A percentile compares a stretch with the other conserved stretches of the same genome.
Conservation (phyloP, 1,284 basidiomycete genomes). For the Porodaedalea pini region DNA sequence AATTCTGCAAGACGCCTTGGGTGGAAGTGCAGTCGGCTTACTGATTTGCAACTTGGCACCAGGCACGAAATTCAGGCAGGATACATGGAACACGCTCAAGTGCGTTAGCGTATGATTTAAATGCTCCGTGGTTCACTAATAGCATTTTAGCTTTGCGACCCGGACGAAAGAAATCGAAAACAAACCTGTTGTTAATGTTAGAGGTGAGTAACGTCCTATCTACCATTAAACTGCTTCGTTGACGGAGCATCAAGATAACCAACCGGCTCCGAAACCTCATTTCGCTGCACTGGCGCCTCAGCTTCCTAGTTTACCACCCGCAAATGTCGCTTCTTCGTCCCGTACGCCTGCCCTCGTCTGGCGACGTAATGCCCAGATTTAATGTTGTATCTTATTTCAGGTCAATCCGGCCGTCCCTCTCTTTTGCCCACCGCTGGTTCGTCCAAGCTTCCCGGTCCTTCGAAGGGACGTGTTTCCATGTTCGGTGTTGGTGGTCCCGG, state of each 20-base stretch:
- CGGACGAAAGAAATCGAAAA: conserved; percentile 80
- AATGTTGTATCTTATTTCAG: conserved; percentile 17
- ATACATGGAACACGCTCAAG: conserved; percentile 83
- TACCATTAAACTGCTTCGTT: conserved; percentile 9
- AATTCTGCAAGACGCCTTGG: conserved; percentile 80
- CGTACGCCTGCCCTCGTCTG: background rate
- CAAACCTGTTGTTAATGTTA: conserved; percentile 68
- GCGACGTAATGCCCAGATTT: background rate
- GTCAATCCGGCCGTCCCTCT: conserved; percentile 23
- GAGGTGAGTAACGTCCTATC: conserved; percentile 43
- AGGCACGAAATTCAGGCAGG: conserved; percentile 71
- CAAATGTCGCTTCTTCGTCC: conserved; percentile 29
- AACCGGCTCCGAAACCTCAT: conserved; percentile 51
- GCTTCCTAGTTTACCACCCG: conserved; percentile 44
- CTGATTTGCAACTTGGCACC: conserved; percentile 84
- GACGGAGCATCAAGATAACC: conserved; percentile 41
- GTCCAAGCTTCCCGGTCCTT: conserved; percentile 19
- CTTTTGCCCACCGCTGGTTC: conserved; percentile 20
- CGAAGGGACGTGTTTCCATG: conserved; percentile 11
- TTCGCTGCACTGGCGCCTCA: conserved; percentile 56
- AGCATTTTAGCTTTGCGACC: conserved; percentile 61
- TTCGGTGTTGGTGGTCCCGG: conserved; percentile 13
- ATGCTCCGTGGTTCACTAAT: conserved; percentile 5
- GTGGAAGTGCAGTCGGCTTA: conserved; percentile 70
- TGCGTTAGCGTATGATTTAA: conserved; percentile 32